Evolutionary conservation across 352 stramenopile species (phyloP).

Genomic region (Phytophthora palmivora): DNA sequence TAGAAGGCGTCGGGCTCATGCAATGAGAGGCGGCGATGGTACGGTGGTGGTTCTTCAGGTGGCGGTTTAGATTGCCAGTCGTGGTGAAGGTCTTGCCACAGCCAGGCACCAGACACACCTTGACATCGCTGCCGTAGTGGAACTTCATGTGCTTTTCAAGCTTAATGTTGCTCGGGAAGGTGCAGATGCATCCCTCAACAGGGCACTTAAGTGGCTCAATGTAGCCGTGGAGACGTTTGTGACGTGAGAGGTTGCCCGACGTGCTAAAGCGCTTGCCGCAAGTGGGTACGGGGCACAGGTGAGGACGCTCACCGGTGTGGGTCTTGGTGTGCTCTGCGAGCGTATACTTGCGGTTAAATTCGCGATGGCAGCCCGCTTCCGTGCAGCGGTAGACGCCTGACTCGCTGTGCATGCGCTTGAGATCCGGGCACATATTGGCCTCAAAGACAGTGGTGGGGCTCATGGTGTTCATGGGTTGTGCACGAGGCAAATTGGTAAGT

Average conservation of each 20-base stretch:
- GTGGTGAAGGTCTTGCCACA: constrained; percentile 59
- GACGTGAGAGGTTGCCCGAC: constrained; percentile 50
- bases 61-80: constrained; percentile 52
- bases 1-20: constrained; percentile 18
- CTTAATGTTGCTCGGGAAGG: constrained; percentile 56
- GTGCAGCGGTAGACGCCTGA: constrained; percentile 29
- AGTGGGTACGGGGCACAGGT: constrained; percentile 35
- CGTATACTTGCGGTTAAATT: constrained; percentile 71
- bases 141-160: constrained; percentile 70
- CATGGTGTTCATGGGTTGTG: constrained; percentile 21
- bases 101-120: constrained; percentile 41
- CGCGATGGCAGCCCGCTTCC: constrained; percentile 38
- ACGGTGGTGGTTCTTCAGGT: constrained; percentile 47
- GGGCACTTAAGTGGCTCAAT: constrained; percentile 43
- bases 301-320: constrained; percentile 63
- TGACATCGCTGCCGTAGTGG: constrained; percentile 44
- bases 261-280: constrained; percentile 59
- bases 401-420: constrained; percentile 30
- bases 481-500: constrained; percentile 28
- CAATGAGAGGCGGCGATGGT: constrained; percentile 5
- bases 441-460: constrained; percentile 7
- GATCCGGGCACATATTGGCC: constrained; percentile 20
- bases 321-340: constrained; percentile 76
- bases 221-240: constrained; percentile 47
- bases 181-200: constrained; percentile 32